Percentiles rank a stretch among this genome's conserved stretches.
Conservation (phyloP, 1,284 basidiomycete genomes). For the Ustilago loliicola region DNA sequence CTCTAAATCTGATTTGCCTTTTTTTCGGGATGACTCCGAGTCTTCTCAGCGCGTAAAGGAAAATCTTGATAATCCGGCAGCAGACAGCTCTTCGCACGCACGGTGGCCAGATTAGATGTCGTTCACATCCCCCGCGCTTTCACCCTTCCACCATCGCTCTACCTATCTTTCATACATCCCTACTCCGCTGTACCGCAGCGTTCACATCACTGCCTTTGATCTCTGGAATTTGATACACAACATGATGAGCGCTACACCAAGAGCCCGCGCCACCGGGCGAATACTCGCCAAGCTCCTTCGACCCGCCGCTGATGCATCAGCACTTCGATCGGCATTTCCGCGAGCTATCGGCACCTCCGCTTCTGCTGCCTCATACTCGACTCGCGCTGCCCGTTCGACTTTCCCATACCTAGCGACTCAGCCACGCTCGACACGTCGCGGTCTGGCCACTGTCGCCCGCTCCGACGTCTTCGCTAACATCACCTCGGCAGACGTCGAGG, state of each 20-base stretch:
- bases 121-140: neutral
- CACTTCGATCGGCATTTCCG: slow-evolving; percentile 25
- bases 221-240: neutral
- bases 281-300: slow-evolving; percentile 29
- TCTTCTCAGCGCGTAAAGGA: neutral
- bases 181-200: neutral
- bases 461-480: slow-evolving; percentile 72
- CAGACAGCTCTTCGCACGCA: neutral
- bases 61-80: slow-evolving; percentile 24
- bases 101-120: slow-evolving; percentile 11
- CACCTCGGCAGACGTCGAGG: slow-evolving; percentile 72
- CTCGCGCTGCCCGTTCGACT: slow-evolving; percentile 5
- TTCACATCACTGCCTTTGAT: neutral
- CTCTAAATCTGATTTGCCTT: neutral
- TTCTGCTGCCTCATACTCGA: slow-evolving; percentile 22
- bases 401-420: neutral
- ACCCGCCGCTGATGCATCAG: slow-evolving; percentile 11
- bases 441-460: slow-evolving; percentile 74
- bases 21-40: slow-evolving; percentile 40
- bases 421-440: slow-evolving; percentile 16
- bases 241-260: slow-evolving; percentile 29
- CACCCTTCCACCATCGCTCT: neutral
- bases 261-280: slow-evolving; percentile 28
- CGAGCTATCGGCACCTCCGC: slow-evolving; percentile 32
- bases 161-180: neutral